Percentiles rank a stretch among this genome's conserved stretches.
Conservation (phyloP, 495 filamentous ascomycete species). For the Penicillium mononematosum region DNA sequence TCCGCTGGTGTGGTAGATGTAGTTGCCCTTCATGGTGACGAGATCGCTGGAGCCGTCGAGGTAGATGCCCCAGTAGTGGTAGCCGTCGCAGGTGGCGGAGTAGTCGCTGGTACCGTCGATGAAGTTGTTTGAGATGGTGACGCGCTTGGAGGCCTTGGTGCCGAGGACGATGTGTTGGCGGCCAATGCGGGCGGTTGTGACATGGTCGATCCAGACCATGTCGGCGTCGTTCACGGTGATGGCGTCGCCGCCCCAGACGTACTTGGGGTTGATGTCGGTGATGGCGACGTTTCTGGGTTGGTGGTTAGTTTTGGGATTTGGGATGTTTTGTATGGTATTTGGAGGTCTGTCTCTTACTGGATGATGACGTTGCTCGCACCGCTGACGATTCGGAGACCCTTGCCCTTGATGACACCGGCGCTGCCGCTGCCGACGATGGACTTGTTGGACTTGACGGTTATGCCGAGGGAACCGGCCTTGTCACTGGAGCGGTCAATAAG, state of each 20-base stretch:
- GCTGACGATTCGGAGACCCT: conserved; percentile 45
- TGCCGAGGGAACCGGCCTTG: conserved; percentile 44
- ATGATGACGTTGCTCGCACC: conserved; percentile 48
- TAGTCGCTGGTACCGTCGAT: conserved; percentile 42
- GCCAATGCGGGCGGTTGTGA: conserved; percentile 45
- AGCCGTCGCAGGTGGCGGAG: conserved; percentile 45
- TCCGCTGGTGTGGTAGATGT: conserved; percentile 47
- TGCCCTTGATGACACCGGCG: conserved; percentile 43
- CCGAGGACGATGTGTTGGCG: conserved; percentile 49
- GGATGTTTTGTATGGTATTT: background rate
- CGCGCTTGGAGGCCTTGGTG: conserved; percentile 38
- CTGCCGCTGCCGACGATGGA: conserved; percentile 41
- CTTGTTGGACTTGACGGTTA: conserved; percentile 48
- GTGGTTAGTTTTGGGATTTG: background rate
- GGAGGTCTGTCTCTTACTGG: conserved; percentile 29
- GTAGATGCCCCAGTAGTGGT: conserved; percentile 50
- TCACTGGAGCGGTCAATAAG: conserved; percentile 21
- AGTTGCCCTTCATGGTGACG: conserved; percentile 48
- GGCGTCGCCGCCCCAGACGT: conserved; percentile 52
- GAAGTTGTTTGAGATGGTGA: conserved; percentile 49
- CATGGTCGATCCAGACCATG: conserved; percentile 51
- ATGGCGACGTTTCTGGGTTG: conserved; percentile 42
- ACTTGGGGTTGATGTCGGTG: conserved; percentile 49
- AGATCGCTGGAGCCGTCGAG: conserved; percentile 41
- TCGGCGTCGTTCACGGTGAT: conserved; percentile 45